Evolutionary conservation across 306 rosid genomes (phyloP), one percentile per base, ranked within the genome.

Genomic region (Spatholobus suberectus): DNA sequence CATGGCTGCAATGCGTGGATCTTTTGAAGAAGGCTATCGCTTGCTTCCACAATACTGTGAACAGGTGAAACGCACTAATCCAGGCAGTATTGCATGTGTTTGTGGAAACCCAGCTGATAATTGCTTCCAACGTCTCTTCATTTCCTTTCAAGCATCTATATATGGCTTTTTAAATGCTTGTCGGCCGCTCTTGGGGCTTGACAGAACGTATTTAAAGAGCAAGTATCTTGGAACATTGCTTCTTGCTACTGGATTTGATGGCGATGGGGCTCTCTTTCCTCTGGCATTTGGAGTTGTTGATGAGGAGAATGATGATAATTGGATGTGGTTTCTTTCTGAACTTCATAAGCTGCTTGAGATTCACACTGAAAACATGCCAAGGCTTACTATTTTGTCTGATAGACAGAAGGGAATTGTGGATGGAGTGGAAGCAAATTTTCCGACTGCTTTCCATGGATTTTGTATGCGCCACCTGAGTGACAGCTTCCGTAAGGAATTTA

Each of bases 321-420:
- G 97, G 97, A 92, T 92, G 94, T 92, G 97, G 97, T 92, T 92
- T 87, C 89, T 92, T 18, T 90, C 92, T 20, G 97, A 92, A 76
- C 97, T 92, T 73, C 97, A 87, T 43, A 90, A 83, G 78, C 89
- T 92, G 87, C 94, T 92, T 37, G 97, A 92, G 87, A 87, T 90
- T 34, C 91, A 89, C 85, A 85, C 97, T 12, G 97, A 92, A 84
- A 92, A 92, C 86, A 92, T 92, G 97, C 97, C 94, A 46, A 89
- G 94, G 87, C 97, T 92, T 73, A 92, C 97, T 49, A 92, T 92
- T 66, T 80, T 92, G 81, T 92, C 97, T 18, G 97, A 92, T 70
- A 87, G 97, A 82, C 90, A 89, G 89, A 90, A 90, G 77, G 91
- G 93, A 73, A 90, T 90, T 67, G 92, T 89, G 13, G 97, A 92